Conservation (phyloP, 768 basidiomycete genomes). For the Fibroporia radiculosa region DNA sequence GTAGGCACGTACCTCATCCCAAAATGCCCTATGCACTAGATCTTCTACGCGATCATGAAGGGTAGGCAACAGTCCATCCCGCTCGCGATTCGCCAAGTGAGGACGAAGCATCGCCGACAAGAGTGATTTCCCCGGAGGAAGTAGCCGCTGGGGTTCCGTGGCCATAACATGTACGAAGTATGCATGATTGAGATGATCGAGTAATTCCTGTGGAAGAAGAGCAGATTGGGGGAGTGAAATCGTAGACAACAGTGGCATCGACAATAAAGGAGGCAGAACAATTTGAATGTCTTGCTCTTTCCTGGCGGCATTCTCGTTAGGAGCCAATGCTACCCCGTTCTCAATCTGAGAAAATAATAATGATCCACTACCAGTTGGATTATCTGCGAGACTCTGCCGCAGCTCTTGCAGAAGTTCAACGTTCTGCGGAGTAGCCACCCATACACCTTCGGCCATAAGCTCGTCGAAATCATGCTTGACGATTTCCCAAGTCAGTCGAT, state of each 20-base stretch:
- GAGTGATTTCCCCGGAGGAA: constrained; percentile 70
- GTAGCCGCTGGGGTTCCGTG: constrained; percentile 46
- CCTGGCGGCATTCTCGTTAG: not conserved
- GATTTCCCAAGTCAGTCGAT: not conserved
- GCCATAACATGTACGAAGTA: constrained; percentile 66
- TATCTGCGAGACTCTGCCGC: not conserved
- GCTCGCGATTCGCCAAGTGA: constrained; percentile 2
- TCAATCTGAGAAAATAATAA: not conserved
- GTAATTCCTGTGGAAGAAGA: constrained; percentile 46
- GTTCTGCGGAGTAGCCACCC: constrained; percentile 3
- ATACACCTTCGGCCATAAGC: constrained; percentile 3
- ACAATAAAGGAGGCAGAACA: constrained; percentile 9
- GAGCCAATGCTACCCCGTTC: not conserved
- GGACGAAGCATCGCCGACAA: constrained; percentile 48
- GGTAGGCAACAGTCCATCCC: constrained; percentile 20
- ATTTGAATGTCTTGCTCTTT: constrained; percentile 3
- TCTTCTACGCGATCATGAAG: constrained; percentile 42
- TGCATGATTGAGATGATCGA: constrained; percentile 47
- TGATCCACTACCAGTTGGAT: not conserved
- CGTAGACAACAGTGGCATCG: constrained; percentile 11
- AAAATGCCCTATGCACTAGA: constrained; percentile 57
- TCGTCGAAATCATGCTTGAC: constrained; percentile 1
- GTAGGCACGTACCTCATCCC: constrained; percentile 52
- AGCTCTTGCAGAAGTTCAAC: not conserved
- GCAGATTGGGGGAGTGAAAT: constrained; percentile 15